Evolutionary conservation across 495 filamentous ascomycete species (phyloP).

Genomic region (Glarea lozoyensis): DNA sequence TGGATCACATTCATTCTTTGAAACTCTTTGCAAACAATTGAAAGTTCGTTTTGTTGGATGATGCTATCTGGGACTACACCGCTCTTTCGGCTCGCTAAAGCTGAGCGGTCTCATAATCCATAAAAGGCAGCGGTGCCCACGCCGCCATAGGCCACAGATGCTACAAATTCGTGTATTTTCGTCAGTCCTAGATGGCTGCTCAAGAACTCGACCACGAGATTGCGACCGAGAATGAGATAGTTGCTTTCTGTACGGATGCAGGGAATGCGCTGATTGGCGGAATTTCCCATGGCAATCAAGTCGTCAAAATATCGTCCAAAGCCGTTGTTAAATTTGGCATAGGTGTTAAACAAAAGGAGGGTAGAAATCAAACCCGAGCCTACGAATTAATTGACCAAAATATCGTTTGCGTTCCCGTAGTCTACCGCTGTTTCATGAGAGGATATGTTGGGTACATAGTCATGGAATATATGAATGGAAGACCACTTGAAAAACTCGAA

Average conservation of each 20-base stretch:
- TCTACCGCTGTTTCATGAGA: slow-evolving; percentile 24
- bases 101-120: too few relatives aligned
- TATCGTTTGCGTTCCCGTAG: slow-evolving; percentile 25
- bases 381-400: slow-evolving; percentile 23
- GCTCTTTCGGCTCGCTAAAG: too few relatives aligned
- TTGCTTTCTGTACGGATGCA: not conserved
- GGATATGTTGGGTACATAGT: slow-evolving; percentile 24
- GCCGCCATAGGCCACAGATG: too few relatives aligned
- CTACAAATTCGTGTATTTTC: too few relatives aligned
- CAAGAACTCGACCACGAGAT: not conserved
- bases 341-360: slow-evolving; percentile 23
- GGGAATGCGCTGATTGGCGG: not conserved
- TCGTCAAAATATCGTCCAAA: slow-evolving; percentile 5
- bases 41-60: too few relatives aligned
- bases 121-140: too few relatives aligned
- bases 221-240: not conserved
- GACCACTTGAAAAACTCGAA: slow-evolving; percentile 19
- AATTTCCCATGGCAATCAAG: not conserved
- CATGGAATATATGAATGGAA: slow-evolving; percentile 28
- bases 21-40: too few relatives aligned
- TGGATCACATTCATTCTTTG: too few relatives aligned
- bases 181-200: too few relatives aligned
- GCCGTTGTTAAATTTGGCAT: slow-evolving; percentile 16
- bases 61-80: too few relatives aligned
- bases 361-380: slow-evolving; percentile 23